Conservation (phyloP, 1,284 basidiomycete genomes). For the Meripilus lineatus region DNA sequence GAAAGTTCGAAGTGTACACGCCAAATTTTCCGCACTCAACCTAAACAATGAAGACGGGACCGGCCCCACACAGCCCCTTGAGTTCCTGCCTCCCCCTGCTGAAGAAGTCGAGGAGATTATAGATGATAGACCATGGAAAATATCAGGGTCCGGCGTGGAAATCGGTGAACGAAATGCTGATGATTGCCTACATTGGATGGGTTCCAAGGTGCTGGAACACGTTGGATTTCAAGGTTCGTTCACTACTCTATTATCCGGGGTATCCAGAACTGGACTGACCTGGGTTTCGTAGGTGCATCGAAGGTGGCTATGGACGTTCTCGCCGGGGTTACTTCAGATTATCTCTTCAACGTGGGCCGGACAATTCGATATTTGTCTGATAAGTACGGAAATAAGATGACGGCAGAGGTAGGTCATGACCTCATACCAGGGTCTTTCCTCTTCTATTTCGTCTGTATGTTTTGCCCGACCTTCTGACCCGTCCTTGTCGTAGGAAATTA, state of each 20-base stretch:
- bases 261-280: constrained; percentile 3
- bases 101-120: constrained; percentile 39
- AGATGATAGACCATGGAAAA: constrained; percentile 57
- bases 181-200: constrained; percentile 66
- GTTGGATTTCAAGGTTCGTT: constrained; percentile 82
- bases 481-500: constrained; percentile 70
- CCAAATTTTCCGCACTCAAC: constrained; percentile 60
- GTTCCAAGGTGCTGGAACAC: constrained; percentile 77
- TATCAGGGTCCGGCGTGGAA: constrained; percentile 28
- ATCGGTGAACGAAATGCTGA: constrained; percentile 51
- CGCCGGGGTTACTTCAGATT: constrained; percentile 77
- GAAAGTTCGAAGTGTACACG: constrained; percentile 63
- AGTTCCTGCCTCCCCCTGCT: constrained; percentile 11
- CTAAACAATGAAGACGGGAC: constrained; percentile 33
- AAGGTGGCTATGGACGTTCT: constrained; percentile 76
- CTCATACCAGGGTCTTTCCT: constrained; percentile 3
- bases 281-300: constrained; percentile 51
- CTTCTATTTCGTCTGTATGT: too few species aligned
- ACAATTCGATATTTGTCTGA: constrained; percentile 82
- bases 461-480: constrained; percentile 9
- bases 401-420: constrained; percentile 58
- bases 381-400: constrained; percentile 76
- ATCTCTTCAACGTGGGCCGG: constrained; percentile 80
- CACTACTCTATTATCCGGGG: constrained; percentile 5
- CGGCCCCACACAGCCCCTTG: constrained; percentile 16